Percentiles rank a stretch among this genome's conserved stretches.
These are phyloP conservation scores for Anthracocystis panici-leucophaei DNA, from an alignment of 1,284 basidiomycete genomes.

Conservation along the genomic window DNA sequence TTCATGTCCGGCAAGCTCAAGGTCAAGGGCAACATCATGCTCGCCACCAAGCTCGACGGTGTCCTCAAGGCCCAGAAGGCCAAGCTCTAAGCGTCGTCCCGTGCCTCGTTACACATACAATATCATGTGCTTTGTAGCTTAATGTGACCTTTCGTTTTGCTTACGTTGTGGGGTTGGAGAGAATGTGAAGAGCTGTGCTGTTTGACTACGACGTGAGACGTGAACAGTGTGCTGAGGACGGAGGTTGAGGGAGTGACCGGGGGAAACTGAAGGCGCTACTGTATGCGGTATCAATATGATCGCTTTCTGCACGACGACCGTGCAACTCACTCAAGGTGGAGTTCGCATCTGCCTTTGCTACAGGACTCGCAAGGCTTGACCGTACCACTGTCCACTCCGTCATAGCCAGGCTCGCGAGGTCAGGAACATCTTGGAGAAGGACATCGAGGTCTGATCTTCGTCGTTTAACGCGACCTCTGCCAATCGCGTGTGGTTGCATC, in stretches of 20 bases:
- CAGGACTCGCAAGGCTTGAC: no score
- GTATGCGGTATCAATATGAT: conserved; percentile 17
- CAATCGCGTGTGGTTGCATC: no score
- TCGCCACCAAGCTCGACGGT: conserved; percentile 64
- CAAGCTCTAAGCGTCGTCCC: conserved; percentile 55
- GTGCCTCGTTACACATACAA: neutral
- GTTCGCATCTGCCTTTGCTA: no score
- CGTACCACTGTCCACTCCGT: no score
- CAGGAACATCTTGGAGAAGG: no score
- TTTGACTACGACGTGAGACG: neutral
- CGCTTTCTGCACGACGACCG: neutral
- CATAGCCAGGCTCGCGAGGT: no score
- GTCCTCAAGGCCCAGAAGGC: conserved; percentile 66
- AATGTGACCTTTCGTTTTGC: neutral
- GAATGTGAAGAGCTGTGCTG: neutral
- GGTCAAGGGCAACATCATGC: conserved; percentile 69
- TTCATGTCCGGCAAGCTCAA: conserved; percentile 69
- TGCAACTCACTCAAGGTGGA: no score
- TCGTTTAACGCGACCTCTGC: no score
- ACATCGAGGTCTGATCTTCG: no score
- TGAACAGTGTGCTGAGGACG: neutral
- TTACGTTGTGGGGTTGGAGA: neutral
- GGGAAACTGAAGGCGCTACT: neutral
- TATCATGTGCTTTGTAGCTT: conserved; percentile 15
- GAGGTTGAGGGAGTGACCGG: neutral